Conservation (phyloP, 208 protist genomes). For the Trypanosoma cruzi region DNA sequence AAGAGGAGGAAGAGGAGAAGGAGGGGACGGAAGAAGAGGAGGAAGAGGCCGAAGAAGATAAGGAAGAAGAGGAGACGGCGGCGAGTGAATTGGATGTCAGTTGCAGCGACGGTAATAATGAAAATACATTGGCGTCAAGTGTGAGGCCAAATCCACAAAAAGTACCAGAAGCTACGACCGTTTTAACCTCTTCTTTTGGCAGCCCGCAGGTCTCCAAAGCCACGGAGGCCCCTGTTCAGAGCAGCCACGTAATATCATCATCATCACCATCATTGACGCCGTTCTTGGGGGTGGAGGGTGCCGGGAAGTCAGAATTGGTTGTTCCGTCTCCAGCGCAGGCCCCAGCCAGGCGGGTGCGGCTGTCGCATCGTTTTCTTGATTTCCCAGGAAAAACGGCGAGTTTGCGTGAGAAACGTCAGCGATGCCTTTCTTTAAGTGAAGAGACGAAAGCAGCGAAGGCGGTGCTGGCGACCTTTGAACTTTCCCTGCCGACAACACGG, state of each 20-base stretch:
- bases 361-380: conserved; percentile 15
- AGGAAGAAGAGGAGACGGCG: neutral
- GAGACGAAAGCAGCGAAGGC: conserved; percentile 10
- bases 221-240: neutral
- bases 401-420: conserved; percentile 7
- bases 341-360: neutral
- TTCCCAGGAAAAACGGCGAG: neutral
- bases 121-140: neutral
- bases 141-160: neutral
- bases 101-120: neutral
- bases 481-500: conserved; percentile 25
- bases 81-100: neutral
- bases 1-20: conserved; percentile 25
- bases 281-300: neutral
- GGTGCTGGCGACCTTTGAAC: conserved; percentile 23
- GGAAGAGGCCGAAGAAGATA: conserved; percentile 8
- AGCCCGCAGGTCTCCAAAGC: neutral
- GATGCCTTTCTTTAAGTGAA: conserved; percentile 5
- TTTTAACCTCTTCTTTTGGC: neutral
- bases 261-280: neutral
- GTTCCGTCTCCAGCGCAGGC: neutral
- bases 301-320: neutral
- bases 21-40: conserved; percentile 14
- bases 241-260: neutral
- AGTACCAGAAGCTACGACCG: neutral